Evolutionary conservation across 1,139 yeast species (phyloP).

Genomic region (Hyphopichia fennica): DNA sequence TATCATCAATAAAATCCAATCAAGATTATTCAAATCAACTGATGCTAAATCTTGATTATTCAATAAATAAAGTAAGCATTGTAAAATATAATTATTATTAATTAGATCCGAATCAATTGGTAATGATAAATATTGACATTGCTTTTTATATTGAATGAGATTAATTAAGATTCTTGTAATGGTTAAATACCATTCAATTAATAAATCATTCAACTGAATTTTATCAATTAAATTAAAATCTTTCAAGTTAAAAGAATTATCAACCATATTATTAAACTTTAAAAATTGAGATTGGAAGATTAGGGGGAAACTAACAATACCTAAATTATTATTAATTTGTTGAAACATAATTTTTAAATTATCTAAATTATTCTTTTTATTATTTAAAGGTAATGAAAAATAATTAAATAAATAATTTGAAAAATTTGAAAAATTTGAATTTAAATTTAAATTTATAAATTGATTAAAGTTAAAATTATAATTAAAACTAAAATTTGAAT

Average conservation of each 20-base stretch:
- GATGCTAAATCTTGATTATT: constrained; percentile 12
- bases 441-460: constrained; percentile 4
- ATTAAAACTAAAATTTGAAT: not conserved
- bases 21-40: constrained; percentile 5
- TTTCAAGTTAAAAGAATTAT: not conserved
- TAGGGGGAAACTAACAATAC: constrained; percentile 46
- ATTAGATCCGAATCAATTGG: constrained; percentile 12
- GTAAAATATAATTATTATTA: constrained; percentile 29
- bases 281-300: constrained; percentile 36
- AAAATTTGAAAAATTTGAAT: constrained; percentile 13
- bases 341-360: constrained; percentile 12
- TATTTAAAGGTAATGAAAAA: constrained; percentile 14
- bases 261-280: constrained; percentile 10
- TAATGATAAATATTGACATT: not conserved
- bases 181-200: constrained; percentile 43
- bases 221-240: constrained; percentile 17
- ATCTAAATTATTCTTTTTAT: constrained; percentile 3
- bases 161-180: constrained; percentile 31
- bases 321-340: constrained; percentile 40
- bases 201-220: constrained; percentile 16
- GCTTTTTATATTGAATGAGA: constrained; percentile 11
- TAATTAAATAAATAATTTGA: constrained; percentile 16
- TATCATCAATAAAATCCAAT: constrained; percentile 13
- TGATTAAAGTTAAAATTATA: constrained; percentile 9
- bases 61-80: constrained; percentile 26